These are phyloP conservation scores for Cucumis melo DNA, from an alignment of 306 rosid genomes.

Conservation along the genomic window DNA sequence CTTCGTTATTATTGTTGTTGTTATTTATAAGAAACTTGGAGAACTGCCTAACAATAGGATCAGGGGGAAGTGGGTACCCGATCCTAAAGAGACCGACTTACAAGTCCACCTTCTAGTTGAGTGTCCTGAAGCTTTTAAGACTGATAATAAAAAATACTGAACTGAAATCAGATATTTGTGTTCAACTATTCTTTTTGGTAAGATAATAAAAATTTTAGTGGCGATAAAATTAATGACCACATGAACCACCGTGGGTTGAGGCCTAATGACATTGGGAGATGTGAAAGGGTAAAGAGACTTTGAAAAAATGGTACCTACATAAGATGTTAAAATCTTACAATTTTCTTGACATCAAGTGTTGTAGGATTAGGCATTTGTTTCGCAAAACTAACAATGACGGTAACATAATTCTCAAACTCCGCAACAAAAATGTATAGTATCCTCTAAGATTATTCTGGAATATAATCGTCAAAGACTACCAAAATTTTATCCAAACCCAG, in stretches of 20 bases:
- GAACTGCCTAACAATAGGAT: neutral
- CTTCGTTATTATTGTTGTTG: too few species aligned
- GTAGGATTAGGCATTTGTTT: neutral
- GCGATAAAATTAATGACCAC: neutral
- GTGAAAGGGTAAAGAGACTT: neutral
- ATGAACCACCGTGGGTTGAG: neutral
- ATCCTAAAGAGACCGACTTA: too few species aligned
- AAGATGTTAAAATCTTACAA: neutral
- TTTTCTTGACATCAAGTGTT: neutral
- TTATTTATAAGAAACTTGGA: too few species aligned
- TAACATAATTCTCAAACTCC: neutral
- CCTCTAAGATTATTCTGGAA: neutral
- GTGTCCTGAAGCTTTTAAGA: neutral
- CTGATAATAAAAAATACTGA: neutral
- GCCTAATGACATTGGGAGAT: neutral
- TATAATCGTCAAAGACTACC: neutral
- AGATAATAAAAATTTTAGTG: neutral
- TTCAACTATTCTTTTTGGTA: neutral
- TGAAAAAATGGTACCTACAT: neutral
- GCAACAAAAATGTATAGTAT: neutral
- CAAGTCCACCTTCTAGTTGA: neutral
- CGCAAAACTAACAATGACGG: neutral
- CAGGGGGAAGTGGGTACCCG: neutral
- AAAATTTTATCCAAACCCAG: neutral
- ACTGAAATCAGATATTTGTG: neutral